Conservation (phyloP, 768 basidiomycete species). For the Ramaria rubella region DNA sequence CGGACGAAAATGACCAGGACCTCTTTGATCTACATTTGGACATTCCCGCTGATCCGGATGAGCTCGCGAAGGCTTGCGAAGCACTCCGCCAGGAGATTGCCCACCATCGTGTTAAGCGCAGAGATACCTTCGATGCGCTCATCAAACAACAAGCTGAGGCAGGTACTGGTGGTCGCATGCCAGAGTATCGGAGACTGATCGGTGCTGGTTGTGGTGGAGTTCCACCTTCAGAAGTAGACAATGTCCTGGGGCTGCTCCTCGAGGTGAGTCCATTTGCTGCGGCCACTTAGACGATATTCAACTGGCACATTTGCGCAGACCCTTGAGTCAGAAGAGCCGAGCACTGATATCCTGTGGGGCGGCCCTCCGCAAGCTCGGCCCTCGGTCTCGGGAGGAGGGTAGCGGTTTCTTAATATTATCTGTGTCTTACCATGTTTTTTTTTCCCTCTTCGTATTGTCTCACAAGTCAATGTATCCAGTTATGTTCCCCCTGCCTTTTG, state of each 20-base stretch:
- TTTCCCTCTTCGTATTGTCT: no score
- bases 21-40: slow-evolving; percentile 50
- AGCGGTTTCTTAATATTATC: background rate
- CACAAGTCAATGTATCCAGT: no score
- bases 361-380: slow-evolving; percentile 1
- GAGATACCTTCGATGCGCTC: slow-evolving; percentile 65
- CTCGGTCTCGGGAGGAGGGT: background rate
- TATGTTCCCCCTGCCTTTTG: no score
- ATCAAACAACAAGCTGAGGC: slow-evolving; percentile 82
- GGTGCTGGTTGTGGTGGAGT: slow-evolving; percentile 87
- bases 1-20: slow-evolving; percentile 31
- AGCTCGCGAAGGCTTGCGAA: slow-evolving; percentile 49
- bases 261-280: slow-evolving; percentile 64
- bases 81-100: slow-evolving; percentile 56
- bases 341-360: slow-evolving; percentile 28
- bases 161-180: slow-evolving; percentile 84
- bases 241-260: slow-evolving; percentile 74
- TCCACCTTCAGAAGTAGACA: slow-evolving; percentile 81
- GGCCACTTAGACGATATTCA: slow-evolving; percentile 8
- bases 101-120: slow-evolving; percentile 61
- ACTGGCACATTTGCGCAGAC: slow-evolving; percentile 40
- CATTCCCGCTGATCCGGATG: slow-evolving; percentile 52
- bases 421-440: no score
- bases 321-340: slow-evolving; percentile 76
- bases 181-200: slow-evolving; percentile 83